Base-by-base conservation (phyloP, 257 asterid species). In the Sherardia arvensis region DNA sequence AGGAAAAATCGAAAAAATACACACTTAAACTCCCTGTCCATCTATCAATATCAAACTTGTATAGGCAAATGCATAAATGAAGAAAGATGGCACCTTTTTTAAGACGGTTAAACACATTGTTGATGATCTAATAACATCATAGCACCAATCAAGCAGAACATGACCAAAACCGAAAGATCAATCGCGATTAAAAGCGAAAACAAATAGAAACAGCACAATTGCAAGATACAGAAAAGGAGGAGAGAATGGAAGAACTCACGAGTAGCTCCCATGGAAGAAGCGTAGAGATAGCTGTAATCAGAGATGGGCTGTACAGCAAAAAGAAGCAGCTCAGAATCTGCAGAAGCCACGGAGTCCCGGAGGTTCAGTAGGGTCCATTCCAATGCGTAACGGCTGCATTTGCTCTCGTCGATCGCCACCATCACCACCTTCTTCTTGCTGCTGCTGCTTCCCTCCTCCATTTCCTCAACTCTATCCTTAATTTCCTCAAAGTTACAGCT, bases 371-470 rank as follows among this genome's bases (percentile, higher is more conserved):
- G 77, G 28, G 82, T 67, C 92, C 95, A 87, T 38, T 80, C 80
- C 22, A 87, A 43, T 53, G 95, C 87, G 48, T 84, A 72, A 55
- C 48, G 71, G 56, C 95, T 87, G 73, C 59, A 69, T 40, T 82
- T 90, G 53, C 90, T 84, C 43, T 79, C 87, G 27, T 84, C 92
- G 14, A 87, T 74, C 1, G 92, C 95, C 51, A 84, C 92, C 95
- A 87, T 82, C 74, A 84, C 85, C 75, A 66, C 78, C 76, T 78
- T 85, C 77, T 70, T 83, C 28, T n/a, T 8, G 33, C 18, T 62
- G 27, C 64, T 61, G 8, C 43, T 63, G 34, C 34, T n/a, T 12
- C 33, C 64, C 23, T 49, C 56, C 34, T 67, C 69, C 65, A 47
- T 66, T 29, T 43, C 21, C 8, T 20, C 18, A 57, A 57, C 27